Base-by-base conservation (phyloP, 805 yeast species). In the Danielia reshetovae region DNA sequence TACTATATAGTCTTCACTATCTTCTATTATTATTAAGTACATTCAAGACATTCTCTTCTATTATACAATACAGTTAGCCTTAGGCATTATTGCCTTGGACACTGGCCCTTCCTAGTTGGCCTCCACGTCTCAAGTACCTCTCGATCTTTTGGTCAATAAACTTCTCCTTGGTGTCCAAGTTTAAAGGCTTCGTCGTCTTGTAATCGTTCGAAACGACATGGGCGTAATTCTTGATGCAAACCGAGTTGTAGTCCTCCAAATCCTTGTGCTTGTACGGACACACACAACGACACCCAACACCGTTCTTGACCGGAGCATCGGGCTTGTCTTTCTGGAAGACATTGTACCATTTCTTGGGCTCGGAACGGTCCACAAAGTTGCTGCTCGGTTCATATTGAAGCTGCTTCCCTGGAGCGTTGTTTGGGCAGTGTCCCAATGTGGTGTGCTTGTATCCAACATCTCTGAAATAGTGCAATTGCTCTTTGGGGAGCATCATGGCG, bases 391-490 rank as follows among this genome's bases (percentile, higher is more conserved):
- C 27, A 24, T 48, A 48, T 7, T 44, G 43, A 7, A 47, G 48
- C 26, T 47, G 52, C 13, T 37, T 39, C 3, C 30, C 47, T 3
- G 74, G 74, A 1, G 84, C 48, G 32, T 67, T 66, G n/a, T 42
- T 41, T 0, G 97, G 96, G 65, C 97, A 89, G 59, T 89, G 97
- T 26, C 75, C 81, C 34, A 88, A 64, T 0, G 82, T 75, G 1
- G 90, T 74, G 55, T 90, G 97, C 37, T 76, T 70, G 59, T 89
- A 90, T 0, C 97, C 97, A 45, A 90, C 81, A 52, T 90, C 97
- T 43, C 96, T 66, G 62, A 90, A 90, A 60, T 88, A 90, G 60
- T 90, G 97, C 7, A 90, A 65, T 38, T 89, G 85, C 2, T 74
- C 64, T 2, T 79, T 57, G 39, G 82, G 70, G 27, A 89, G 62